Evolutionary conservation across 129 eudicot species (phyloP), one percentile per base, ranked within the genome.

Genomic region (Flaveria robusta): DNA sequence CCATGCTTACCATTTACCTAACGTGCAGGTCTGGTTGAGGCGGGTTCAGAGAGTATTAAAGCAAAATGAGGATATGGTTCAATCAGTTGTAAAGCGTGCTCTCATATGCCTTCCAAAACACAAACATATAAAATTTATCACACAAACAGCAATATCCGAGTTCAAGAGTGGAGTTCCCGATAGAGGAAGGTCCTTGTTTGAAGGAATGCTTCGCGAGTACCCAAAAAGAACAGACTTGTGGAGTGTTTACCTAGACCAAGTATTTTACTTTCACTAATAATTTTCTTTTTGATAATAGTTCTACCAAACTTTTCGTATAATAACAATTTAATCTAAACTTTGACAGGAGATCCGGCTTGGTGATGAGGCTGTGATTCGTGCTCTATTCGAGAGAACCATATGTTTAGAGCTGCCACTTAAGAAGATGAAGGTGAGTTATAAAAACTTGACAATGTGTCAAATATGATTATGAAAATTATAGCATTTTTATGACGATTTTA

Each of bases 161-260:
- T 93, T 93, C 75, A 90, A 93, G 79, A 51, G 64, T 68, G 98
- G 98, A 20, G 86, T 87, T 43, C 82, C 96, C 43, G 96, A 93
- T 74, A 88, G 92, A 83, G 98, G 92, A 41, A 87, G 98, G 52
- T 85, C 98, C 14, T 72, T 88, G 86, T 90, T 93, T 62, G 97
- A 93, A 82, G 88, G 86, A 71, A 85, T 93, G 89, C 91, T 93
- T 64, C 86, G 88, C 56, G 97, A 93, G 79, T 90, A 88, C 71
- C 98, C 97, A 16, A 90, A 84, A 86, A 88, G 97, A 73, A 90
- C 89, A 12, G 98, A 93, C 55, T 82, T 87, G 83, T 93, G 98
- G 98, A 90, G 97, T 79, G 80, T 85, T 68, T 93, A 93, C 68
- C 84, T 93, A 4, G 98, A 93, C 77, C 98, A 93, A 78, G 98